Percentiles rank a stretch among this genome's conserved stretches.
Conservation (phyloP, 2,329 filamentous ascomycete species). For the Cladosporium sp. region DNA sequence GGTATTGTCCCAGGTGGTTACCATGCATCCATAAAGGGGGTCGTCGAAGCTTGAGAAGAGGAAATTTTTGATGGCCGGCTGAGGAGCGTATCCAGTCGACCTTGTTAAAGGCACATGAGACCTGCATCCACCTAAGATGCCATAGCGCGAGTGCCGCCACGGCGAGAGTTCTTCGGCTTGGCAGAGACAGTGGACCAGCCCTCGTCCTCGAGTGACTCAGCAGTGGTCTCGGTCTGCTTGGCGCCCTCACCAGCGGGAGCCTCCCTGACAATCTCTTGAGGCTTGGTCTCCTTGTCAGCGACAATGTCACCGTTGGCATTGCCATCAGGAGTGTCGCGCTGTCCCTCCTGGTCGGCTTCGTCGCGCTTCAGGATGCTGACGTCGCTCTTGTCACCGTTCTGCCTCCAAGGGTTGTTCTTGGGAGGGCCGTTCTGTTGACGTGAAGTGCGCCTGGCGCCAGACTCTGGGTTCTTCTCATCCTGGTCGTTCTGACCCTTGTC, state of each 20-base stretch:
- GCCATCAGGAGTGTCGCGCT: conserved; percentile 41
- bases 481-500: conserved; percentile 32
- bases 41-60: conserved; percentile 8
- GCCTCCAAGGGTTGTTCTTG: conserved; percentile 31
- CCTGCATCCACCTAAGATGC: conserved; percentile 38
- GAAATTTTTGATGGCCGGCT: conserved; percentile 4
- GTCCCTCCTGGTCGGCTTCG: conserved; percentile 31
- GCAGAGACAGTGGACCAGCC: conserved; percentile 52
- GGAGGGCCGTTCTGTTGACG: conserved; percentile 25
- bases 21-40: conserved; percentile 11
- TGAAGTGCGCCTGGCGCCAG: conserved; percentile 22
- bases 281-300: conserved; percentile 51
- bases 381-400: conserved; percentile 29
- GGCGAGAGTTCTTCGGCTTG: conserved; percentile 42
- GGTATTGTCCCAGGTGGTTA: neutral
- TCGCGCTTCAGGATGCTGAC: conserved; percentile 49
- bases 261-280: conserved; percentile 51
- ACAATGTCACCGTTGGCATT: conserved; percentile 49
- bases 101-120: neutral
- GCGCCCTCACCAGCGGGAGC: conserved; percentile 36
- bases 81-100: neutral
- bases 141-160: conserved; percentile 42
- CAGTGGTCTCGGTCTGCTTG: conserved; percentile 32
- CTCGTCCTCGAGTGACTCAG: conserved; percentile 48
- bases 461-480: conserved; percentile 30